Base-by-base conservation (phyloP, 768 basidiomycete genomes). In the Rhodotorula babjevae region DNA sequence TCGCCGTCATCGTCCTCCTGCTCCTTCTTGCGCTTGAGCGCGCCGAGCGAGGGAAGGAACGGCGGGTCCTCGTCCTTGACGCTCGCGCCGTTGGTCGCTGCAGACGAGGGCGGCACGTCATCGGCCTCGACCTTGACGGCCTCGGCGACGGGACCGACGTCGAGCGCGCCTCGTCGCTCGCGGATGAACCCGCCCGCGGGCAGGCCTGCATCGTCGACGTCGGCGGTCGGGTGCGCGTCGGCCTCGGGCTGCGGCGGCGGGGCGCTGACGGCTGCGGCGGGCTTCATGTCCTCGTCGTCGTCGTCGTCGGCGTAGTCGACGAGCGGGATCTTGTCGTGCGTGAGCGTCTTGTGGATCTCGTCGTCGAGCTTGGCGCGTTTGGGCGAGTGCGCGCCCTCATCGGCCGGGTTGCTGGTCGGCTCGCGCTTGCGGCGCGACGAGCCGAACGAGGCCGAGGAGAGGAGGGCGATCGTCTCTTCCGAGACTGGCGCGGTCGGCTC, bases 11-110 rank as follows among this genome's bases (percentile, higher is more conserved):
- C 69, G 33, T 70, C 69, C 18, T 70, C 69, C 18, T 70, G 63
- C 59, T 70, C 69, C 50, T 70, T 63, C 40, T 70, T 70, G 21
- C 69, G 69, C 58, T 70, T 70, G 18, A 70, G 59, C 19, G 63
- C 47, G 19, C 69, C 63, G 12, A 64, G 69, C 5, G 64, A 55
- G 4, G 49, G 61, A 10, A 63, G 15, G 31, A 60, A 52, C n/a
- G 56, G 33, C 15, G 57, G 19, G 18, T 52, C 44, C 11, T 61
- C 12, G 44, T 46, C 44, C n/a, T 61, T 44, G 15, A 16, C 27
- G 18, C 10, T 27, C 3, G 27, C 9, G 18, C n/a, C 29, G 29
- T 47, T 29, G 16, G 29, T 10, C 8, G 46, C 19, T 16, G 11
- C 23, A 7, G 5, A 25, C 2, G 58, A 25, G 12, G 58, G 12